Percentiles rank a stretch among this genome's conserved stretches.
phyloP scores from a whole-genome alignment of 345 rosid species.

The Bretschneidera sinensis region DNA sequence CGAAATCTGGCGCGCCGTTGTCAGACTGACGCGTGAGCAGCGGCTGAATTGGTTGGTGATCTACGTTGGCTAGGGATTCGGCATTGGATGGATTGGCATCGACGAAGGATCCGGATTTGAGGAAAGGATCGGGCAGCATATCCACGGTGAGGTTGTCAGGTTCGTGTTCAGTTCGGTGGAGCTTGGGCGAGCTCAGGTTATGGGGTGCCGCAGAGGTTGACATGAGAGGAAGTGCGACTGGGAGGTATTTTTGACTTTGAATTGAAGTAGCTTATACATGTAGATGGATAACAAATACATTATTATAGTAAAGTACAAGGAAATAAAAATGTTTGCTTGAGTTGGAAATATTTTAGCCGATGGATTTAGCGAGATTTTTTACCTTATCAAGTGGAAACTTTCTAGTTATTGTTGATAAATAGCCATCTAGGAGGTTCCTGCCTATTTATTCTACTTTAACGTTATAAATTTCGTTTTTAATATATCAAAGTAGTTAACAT shows the following conservation, averaged over 20 bases:
- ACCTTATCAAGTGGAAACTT: no score
- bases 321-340: not conserved
- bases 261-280: not conserved
- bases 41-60: conserved; percentile 3
- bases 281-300: no score
- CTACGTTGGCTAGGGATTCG: conserved; percentile 16
- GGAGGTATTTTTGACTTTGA: not conserved
- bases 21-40: not conserved
- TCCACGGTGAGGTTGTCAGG: conserved; percentile 19
- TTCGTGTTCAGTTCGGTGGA: not conserved
- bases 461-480: no score
- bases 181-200: not conserved
- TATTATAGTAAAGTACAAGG: not conserved
- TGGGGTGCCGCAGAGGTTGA: conserved; percentile 11
- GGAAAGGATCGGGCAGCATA: conserved; percentile 39
- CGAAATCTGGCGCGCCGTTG: not conserved
- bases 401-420: no score
- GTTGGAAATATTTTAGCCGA: not conserved
- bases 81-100: conserved; percentile 16
- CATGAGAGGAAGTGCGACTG: conserved; percentile 5
- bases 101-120: conserved; percentile 38
- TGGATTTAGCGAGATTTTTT: no score
- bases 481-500: no score
- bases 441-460: no score
- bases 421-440: no score